These are phyloP conservation scores for Phytopythium kandeliae DNA, from an alignment of 352 stramenopile genomes.

Conservation along the genomic window DNA sequence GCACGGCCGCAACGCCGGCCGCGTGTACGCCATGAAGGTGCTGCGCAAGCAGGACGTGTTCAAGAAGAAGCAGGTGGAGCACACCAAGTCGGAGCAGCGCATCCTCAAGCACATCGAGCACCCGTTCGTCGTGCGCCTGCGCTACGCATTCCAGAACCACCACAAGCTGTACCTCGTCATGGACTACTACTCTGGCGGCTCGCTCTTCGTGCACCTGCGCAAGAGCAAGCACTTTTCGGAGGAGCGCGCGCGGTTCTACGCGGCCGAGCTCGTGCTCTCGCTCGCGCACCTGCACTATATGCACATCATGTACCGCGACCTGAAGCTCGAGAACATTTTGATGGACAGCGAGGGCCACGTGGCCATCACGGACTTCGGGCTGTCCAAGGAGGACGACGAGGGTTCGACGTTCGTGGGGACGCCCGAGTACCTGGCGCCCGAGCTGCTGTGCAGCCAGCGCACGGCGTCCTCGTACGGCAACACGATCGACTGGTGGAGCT, in stretches of 20 bases:
- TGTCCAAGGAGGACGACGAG: slow-evolving; percentile 84
- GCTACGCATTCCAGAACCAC: slow-evolving; percentile 87
- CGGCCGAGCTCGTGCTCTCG: slow-evolving; percentile 76
- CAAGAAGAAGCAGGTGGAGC: slow-evolving; percentile 81
- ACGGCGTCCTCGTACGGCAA: slow-evolving; percentile 78
- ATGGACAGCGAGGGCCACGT: slow-evolving; percentile 84
- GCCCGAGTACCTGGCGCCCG: slow-evolving; percentile 78
- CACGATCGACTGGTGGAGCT: slow-evolving; percentile 88
- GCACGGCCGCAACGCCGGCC: slow-evolving; percentile 48
- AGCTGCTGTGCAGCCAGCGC: slow-evolving; percentile 69
- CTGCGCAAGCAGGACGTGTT: slow-evolving; percentile 83
- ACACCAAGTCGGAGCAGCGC: slow-evolving; percentile 85
- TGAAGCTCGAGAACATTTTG: slow-evolving; percentile 89
- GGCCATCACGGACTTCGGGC: slow-evolving; percentile 84
- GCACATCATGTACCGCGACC: slow-evolving; percentile 88
- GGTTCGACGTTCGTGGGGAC: slow-evolving; percentile 81
- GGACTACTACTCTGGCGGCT: slow-evolving; percentile 86
- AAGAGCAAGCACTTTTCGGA: slow-evolving; percentile 73
- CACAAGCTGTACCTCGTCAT: slow-evolving; percentile 88
- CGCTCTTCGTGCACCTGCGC: slow-evolving; percentile 80
- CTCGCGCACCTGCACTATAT: slow-evolving; percentile 81
- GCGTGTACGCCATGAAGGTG: slow-evolving; percentile 89
- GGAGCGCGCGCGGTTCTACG: slow-evolving; percentile 75
- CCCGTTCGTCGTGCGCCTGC: slow-evolving; percentile 83
- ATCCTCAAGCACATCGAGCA: slow-evolving; percentile 87